Base-by-base conservation (phyloP, 495 filamentous ascomycete species). In the Daldinia decipiens region DNA sequence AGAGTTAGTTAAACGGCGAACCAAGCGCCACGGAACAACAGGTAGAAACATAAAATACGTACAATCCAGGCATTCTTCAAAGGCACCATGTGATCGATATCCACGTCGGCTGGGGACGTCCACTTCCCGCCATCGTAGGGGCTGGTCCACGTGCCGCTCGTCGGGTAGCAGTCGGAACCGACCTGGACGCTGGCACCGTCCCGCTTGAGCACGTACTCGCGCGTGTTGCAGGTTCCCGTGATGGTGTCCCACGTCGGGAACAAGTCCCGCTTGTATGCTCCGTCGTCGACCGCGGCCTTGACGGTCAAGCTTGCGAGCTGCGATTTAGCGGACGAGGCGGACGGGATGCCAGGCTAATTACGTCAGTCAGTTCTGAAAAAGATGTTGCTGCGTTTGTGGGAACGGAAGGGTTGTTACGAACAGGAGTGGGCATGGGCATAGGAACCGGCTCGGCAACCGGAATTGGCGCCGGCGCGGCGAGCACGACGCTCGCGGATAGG, bases 31-130 rank as follows among this genome's bases (percentile, higher is more conserved):
- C 5, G 15, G 8, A 13, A 32, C 2, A 12, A 6, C n/a, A 40
- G 17, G 13, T 43, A 21, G 9, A 50, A 29, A 47, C 1, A 59
- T 7, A 13, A 24, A 24, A 29, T 40, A 71, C 80, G 40, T 65
- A 90, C 87, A 72, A 89, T 87, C 91, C 91, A 93, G 7, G 91
- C 90, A 74, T 92, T 90, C 71, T 87, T 87, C 47, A 93, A 73
- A 0, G 91, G 91, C 15, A 93, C 90, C 75, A 93, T 80, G 76
- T 93, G 91, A 72, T 93, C 91, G 62, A 93, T 92, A 70, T 93
- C 89, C 1, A 93, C 66, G 76, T 93, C 90, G 7, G 83, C 84
- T 0, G 89, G 82, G 5, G 78, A 78, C 0, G 88, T 90, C 90
- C 90, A 93, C 3, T 82, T 89, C 0, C 79, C 89, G 1, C 90